A percentile compares a stretch with the other conserved stretches of the same genome.
Evolutionary conservation across 495 filamentous ascomycete species (phyloP).

Genomic region (Massariosphaeria phaeospora): DNA sequence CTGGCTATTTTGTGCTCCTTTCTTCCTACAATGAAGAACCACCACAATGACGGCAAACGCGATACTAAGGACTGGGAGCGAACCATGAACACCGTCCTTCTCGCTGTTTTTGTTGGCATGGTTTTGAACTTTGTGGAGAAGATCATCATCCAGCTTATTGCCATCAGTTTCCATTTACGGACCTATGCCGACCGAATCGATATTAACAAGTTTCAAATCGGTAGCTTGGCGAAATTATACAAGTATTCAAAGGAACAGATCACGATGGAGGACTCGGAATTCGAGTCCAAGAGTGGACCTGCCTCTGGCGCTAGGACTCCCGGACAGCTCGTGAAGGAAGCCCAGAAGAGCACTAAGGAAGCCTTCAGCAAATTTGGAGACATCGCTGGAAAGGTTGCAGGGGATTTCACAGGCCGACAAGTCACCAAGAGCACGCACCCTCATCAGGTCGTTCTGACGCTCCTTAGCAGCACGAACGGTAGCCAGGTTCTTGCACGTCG

Average conservation of each 20-base stretch:
- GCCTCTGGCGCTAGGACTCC: constrained; percentile 66
- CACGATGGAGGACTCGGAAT: constrained; percentile 65
- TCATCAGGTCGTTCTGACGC: constrained; percentile 70
- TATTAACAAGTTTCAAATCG: constrained; percentile 85
- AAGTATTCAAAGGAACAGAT: constrained; percentile 71
- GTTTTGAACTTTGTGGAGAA: constrained; percentile 85
- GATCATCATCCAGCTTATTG: constrained; percentile 91
- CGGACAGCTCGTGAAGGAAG: constrained; percentile 54
- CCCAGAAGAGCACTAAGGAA: constrained; percentile 64
- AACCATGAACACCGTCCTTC: constrained; percentile 80
- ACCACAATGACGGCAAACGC: constrained; percentile 59
- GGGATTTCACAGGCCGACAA: constrained; percentile 82
- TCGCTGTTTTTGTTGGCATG: constrained; percentile 72
- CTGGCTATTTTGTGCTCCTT: constrained; percentile 74
- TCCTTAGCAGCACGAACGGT: constrained; percentile 66
- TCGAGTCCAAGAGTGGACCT: constrained; percentile 48
- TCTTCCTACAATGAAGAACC: constrained; percentile 66
- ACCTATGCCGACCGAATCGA: constrained; percentile 92
- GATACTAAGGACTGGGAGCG: constrained; percentile 62
- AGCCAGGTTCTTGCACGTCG: constrained; percentile 85
- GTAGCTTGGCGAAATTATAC: constrained; percentile 75
- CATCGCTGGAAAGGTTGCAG: constrained; percentile 82
- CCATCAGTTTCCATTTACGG: constrained; percentile 83
- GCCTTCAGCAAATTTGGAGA: constrained; percentile 79
- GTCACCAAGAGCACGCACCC: constrained; percentile 74